Evolutionary conservation across 306 rosid genomes (phyloP), one percentile per base, ranked within the genome.

Genomic region (Castanea sativa): DNA sequence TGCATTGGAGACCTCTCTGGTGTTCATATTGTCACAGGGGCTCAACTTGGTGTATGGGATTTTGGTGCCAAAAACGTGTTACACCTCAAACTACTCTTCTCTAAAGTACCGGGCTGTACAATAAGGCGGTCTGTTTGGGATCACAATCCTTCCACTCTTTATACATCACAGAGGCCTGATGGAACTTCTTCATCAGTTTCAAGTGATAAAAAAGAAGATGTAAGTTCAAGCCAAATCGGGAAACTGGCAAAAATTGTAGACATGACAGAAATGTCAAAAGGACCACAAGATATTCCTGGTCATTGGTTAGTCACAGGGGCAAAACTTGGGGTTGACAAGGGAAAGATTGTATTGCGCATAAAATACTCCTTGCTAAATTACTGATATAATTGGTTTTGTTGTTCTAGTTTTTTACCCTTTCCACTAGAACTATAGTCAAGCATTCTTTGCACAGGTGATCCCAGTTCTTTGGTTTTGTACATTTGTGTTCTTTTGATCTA

Each of bases 221-320:
- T 13, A 10, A 82, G 86, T 83, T 92, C 88, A 27, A 64, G 69
- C 38, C 93, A 86, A 63, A 68, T 73, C 19, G 97, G 97, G 73
- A 95, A 96, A 88, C 85, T 96, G 0, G 96, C 88, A 1, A 96
- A 93, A 79, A 88, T 96, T 63, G 93, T 93, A 35, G 99, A 96
- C 82, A 80, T 85, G 84, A 93, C 98, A 41, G 99, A 96, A 82
- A 96, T 96, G 98, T 93, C 91, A 0, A 96, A 88, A 82, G 99
- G 99, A 20, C 98, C 99, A 2, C 98, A 91, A 87, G 98, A 96
- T 88, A 88, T 85, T 85, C 98, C 99, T 30, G 98, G 99, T 53
- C 99, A 96, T 84, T 96, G 99, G 99, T 84, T 96, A 82, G 98
- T 96, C 76, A 93, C 99, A 6, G 99, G 99, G 52, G 99, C 99